Evolutionary conservation across 768 basidiomycete species (phyloP).

Genomic region (Postia placenta): DNA sequence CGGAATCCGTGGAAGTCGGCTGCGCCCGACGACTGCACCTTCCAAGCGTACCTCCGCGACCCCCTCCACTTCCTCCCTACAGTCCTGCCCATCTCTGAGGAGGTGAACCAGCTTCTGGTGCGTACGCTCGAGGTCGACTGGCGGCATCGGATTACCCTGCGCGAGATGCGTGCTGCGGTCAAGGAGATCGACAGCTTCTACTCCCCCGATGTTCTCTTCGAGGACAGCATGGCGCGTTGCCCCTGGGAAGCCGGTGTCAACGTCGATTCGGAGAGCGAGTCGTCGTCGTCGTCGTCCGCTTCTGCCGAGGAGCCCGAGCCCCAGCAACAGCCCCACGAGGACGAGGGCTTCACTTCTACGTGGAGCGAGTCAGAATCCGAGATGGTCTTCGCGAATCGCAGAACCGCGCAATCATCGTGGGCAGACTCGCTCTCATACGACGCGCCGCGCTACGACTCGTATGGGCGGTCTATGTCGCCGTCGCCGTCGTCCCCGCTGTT

Average conservation of each 20-base stretch:
- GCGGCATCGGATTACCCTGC: slow-evolving; percentile 27
- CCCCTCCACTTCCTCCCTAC: slow-evolving; percentile 75
- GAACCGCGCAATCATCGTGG: slow-evolving; percentile 15
- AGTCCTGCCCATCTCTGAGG: slow-evolving; percentile 31
- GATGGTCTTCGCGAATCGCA: slow-evolving; percentile 24
- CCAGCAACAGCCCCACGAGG: slow-evolving; percentile 19
- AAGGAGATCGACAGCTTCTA: slow-evolving; percentile 60
- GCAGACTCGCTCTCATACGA: slow-evolving; percentile 12
- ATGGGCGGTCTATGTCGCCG: slow-evolving; percentile 16
- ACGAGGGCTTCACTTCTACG: slow-evolving; percentile 12
- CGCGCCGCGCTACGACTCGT: slow-evolving; percentile 7
- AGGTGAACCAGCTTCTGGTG: slow-evolving; percentile 28
- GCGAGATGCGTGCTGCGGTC: slow-evolving; percentile 51
- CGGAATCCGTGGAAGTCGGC: slow-evolving; percentile 97
- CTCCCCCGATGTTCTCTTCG: slow-evolving; percentile 67
- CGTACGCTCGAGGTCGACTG: slow-evolving; percentile 29
- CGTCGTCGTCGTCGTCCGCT: slow-evolving; percentile 43
- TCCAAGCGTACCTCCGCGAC: slow-evolving; percentile 78
- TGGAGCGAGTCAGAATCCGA: slow-evolving; percentile 25
- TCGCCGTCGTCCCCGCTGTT: slow-evolving; percentile 18
- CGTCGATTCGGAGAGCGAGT: slow-evolving; percentile 45
- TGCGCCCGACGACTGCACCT: slow-evolving; percentile 75
- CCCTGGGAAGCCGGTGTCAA: slow-evolving; percentile 73
- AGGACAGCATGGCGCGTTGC: slow-evolving; percentile 75
- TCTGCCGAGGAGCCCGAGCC: slow-evolving; percentile 34